phyloP scores from a whole-genome alignment of 2,329 filamentous ascomycete genomes.

The Fonsecaea erecta region DNA sequence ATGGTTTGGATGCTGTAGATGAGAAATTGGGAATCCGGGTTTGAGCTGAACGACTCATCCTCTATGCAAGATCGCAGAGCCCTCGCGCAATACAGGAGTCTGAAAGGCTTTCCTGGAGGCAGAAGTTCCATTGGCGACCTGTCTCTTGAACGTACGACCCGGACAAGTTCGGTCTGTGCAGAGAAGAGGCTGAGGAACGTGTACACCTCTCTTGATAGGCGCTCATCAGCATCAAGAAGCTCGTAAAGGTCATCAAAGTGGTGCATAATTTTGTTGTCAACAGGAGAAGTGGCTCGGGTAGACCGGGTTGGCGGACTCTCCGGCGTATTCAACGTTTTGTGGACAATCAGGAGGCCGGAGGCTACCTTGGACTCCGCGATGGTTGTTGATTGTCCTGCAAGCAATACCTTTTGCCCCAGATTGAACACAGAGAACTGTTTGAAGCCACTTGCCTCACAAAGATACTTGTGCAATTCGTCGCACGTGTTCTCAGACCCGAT shows the following conservation, averaged over 20 bases:
- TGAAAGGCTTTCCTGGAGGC: conserved; percentile 70
- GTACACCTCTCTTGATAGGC: conserved; percentile 71
- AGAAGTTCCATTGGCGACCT: conserved; percentile 68
- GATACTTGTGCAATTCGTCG: conserved; percentile 68
- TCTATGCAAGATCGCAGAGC: conserved; percentile 67
- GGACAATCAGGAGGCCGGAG: conserved; percentile 46
- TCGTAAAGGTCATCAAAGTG: conserved; percentile 85
- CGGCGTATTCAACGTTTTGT: conserved; percentile 36
- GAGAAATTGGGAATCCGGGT: conserved; percentile 45
- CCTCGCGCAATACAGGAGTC: conserved; percentile 73
- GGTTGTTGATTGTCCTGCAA: conserved; percentile 30
- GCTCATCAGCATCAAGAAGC: conserved; percentile 75
- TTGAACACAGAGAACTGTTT: conserved; percentile 74
- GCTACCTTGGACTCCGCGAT: conserved; percentile 46
- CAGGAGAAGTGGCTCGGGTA: conserved; percentile 52
- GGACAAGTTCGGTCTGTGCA: conserved; percentile 65
- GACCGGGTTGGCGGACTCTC: conserved; percentile 44
- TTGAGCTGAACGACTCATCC: conserved; percentile 47
- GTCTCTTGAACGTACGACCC: conserved; percentile 60
- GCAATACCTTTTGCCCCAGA: conserved; percentile 27
- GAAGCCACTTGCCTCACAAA: conserved; percentile 74
- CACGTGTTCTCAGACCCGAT: conserved; percentile 75
- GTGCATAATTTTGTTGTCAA: conserved; percentile 79
- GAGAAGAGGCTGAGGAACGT: conserved; percentile 73
- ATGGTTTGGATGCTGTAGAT: conserved; percentile 58